phyloP scores from a whole-genome alignment of 371 early-diverging fungal species.

The Mortierella sp. region DNA sequence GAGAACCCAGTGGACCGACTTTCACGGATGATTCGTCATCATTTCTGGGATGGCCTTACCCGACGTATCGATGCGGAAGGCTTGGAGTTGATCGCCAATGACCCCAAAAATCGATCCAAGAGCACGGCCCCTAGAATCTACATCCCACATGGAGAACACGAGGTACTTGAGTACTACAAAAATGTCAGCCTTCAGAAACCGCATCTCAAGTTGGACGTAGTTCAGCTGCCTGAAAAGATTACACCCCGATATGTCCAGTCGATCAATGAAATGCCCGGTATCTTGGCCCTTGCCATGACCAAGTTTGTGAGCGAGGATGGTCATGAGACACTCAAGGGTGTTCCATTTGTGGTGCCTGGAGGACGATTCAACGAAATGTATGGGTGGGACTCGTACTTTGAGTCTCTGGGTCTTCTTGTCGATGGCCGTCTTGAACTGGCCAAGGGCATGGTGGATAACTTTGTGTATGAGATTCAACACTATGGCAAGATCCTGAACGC shows the following conservation, averaged over 20 bases:
- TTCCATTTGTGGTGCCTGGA: constrained; percentile 97
- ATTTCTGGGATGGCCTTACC: constrained; percentile 96
- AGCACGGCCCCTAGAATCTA: constrained; percentile 89
- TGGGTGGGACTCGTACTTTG: constrained; percentile 98
- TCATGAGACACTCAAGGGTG: constrained; percentile 69
- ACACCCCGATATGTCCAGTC: constrained; percentile 92
- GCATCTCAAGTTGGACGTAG: constrained; percentile 85
- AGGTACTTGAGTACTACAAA: constrained; percentile 84
- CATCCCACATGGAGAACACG: constrained; percentile 84
- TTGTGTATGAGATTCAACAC: constrained; percentile 94
- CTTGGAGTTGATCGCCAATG: constrained; percentile 88
- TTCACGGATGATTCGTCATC: constrained; percentile 87
- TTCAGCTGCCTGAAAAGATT: constrained; percentile 85
- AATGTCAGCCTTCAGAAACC: constrained; percentile 70
- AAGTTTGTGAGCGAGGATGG: constrained; percentile 65
- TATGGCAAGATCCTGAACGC: constrained; percentile 98
- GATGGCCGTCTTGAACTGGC: constrained; percentile 88
- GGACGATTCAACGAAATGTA: constrained; percentile 99
- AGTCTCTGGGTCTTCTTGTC: constrained; percentile 86
- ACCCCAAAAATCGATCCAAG: constrained; percentile 91
- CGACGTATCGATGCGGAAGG: constrained; percentile 93
- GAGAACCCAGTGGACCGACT: constrained; percentile 95
- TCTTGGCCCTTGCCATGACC: constrained; percentile 87
- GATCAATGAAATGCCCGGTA: constrained; percentile 89
- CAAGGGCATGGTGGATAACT: constrained; percentile 96